Percentiles rank a stretch among this genome's conserved stretches.
Conservation (phyloP, 768 basidiomycete species). For the Mycena vulgaris region DNA sequence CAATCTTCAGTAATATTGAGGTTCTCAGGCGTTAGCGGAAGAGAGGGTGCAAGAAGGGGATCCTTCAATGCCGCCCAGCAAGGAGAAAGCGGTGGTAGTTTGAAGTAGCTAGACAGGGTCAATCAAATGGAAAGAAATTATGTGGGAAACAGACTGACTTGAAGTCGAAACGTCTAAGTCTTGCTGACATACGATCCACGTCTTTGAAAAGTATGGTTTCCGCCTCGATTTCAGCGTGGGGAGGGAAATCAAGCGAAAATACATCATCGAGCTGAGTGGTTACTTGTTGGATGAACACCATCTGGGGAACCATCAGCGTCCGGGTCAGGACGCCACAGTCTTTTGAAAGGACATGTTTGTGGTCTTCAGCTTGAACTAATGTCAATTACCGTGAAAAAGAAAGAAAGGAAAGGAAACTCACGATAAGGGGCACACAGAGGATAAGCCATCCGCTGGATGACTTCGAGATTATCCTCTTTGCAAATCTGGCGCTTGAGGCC, state of each 20-base stretch:
- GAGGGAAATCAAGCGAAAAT: background rate
- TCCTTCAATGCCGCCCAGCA: no score
- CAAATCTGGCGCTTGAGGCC: background rate
- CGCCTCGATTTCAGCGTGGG: background rate
- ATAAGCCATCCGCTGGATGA: background rate
- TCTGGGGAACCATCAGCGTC: background rate
- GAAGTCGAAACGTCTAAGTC: background rate
- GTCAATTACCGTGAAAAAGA: background rate
- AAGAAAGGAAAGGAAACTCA: background rate
- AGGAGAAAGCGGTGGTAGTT: background rate
- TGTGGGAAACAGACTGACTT: background rate
- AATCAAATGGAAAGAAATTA: background rate
- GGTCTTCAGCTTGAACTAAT: background rate
- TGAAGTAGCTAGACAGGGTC: background rate
- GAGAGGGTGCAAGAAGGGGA: background rate
- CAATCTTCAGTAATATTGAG: background rate
- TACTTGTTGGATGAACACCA: constrained; percentile 1
- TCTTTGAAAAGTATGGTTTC: background rate
- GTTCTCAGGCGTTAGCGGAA: background rate
- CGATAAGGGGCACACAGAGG: background rate
- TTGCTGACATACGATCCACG: background rate
- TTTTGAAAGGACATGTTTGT: background rate
- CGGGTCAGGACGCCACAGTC: background rate
- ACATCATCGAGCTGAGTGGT: background rate
- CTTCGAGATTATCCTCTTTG: background rate